Conservation (phyloP, 2,329 filamentous ascomycete genomes). For the Phoma sp. region DNA sequence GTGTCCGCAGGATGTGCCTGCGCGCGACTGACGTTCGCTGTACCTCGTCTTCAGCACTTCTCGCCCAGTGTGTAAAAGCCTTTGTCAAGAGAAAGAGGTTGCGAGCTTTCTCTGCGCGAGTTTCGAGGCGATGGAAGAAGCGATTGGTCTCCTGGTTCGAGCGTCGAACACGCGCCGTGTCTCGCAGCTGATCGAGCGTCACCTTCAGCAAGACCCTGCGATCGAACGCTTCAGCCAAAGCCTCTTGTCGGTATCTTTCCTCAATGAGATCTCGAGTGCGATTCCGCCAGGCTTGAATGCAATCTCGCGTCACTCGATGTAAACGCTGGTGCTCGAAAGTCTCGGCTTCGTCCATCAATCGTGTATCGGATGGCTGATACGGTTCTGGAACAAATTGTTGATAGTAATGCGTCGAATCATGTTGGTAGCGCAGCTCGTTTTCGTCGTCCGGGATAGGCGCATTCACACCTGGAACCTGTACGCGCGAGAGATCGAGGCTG, state of each 20-base stretch:
- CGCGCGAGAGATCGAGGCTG: conserved; percentile 34
- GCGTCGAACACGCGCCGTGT: conserved; percentile 42
- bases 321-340: conserved; percentile 45
- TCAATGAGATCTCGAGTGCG: conserved; percentile 43
- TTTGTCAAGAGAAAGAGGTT: conserved; percentile 69
- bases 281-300: conserved; percentile 56
- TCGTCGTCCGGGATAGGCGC: conserved; percentile 37
- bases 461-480: conserved; percentile 46
- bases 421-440: conserved; percentile 5
- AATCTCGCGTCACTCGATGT: conserved; percentile 32
- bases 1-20: conserved; percentile 71
- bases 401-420: conserved; percentile 18
- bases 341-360: conserved; percentile 58
- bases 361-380: conserved; percentile 58
- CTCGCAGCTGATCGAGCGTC: conserved; percentile 53
- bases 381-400: conserved; percentile 44
- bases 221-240: conserved; percentile 56
- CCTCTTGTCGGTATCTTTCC: conserved; percentile 33
- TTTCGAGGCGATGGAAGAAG: conserved; percentile 63
- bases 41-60: conserved; percentile 67
- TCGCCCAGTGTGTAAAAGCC: conserved; percentile 72
- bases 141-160: conserved; percentile 55
- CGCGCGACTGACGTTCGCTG: conserved; percentile 71
- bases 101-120: conserved; percentile 66
- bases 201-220: conserved; percentile 58